Evolutionary conservation across 768 basidiomycete species (phyloP), one percentile per base, ranked within the genome.

Genomic region (Sistotremastrum niveocremeum): DNA sequence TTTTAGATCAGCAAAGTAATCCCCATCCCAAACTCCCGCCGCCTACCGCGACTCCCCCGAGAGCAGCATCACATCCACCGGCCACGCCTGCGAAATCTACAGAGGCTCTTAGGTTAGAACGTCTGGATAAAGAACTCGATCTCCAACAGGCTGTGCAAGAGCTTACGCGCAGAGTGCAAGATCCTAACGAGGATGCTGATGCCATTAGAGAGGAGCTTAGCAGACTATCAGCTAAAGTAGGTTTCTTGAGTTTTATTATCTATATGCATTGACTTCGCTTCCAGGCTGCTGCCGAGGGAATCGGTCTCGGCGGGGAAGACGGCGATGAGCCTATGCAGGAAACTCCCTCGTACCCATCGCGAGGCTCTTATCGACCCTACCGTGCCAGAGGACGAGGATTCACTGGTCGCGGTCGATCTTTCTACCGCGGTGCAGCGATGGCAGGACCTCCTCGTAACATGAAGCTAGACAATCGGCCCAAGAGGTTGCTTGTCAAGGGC

Each of bases 381-480:
- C 73, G 84, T n/a, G 70, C 65, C 7, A 74, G 81, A 30, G 81
- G 82, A 41, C 73, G 86, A 48, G 81, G 80, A 7, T 49, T 49
- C 4, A 68, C 82, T 46, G 83, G 79, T 2, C 62, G 60, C 30
- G 68, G 69, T 0, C 62, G 86, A 40, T 65, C 74, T 9, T 80
- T 71, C 55, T 76, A 71, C 59, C 75, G 83, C 48, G 75, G 76
- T 9, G 72, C 71, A 37, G 70, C 67, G 6, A 68, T 73, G 51
- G 84, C 85, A 47, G 79, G 76, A 3, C 71, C 75, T 40, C 70
- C 78, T 7, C 73, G 81, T 37, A 88, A 79, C 55, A 84, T 94
- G 82, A 84, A 84, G 57, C 74, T 95, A 31, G 90, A 95, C 61
- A 89, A 91, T 56, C 77, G 90, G 11, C 84, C 90, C 7, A 84